Base-by-base conservation (phyloP, 2,329 filamentous ascomycete species). In the Cladosporium sp. region DNA sequence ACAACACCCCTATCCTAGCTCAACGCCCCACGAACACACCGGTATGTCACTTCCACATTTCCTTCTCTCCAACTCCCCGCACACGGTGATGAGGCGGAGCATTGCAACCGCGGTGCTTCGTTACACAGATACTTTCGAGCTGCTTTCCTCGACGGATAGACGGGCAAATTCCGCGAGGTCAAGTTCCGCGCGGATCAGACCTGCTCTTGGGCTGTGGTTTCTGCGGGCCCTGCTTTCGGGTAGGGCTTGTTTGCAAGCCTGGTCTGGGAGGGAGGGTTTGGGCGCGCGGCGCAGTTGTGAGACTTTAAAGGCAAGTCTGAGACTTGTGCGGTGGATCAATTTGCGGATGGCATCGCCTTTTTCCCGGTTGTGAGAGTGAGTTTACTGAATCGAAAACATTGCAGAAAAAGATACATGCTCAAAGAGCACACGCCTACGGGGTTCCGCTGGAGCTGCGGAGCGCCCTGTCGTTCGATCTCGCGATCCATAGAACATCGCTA, bases 1-100 rank as follows among this genome's bases (percentile, higher is more conserved):
- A 77, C 75, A 1, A 68, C 74, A 13, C 54, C 70, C 9, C 58
- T 78, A 41, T 64, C 48, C 31, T 22, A 4, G 3, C 3, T 4
- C 11, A 16, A 16, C 37, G 22, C 22, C 22, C 4, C 22, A 28
- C 4, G 22, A 28, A 28, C 7, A 28, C 7, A 28, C 22, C 22
- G 22, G 22, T 28, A 28, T 28, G 22, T 28, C 22, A 18, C 22
- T 7, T 28, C 22, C 22, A 1, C 13, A 6, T 41, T 10, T 42
- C 4, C 1, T 28, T 33, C 40, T 11, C 9, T 10, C 28, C 22
- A 9, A 1, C 16, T 14, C 14, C 28, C 28, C 10, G 11, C 40
- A 43, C 32, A 50, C 38, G 14, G 48, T 53, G 50, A 53, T 53
- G 50, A 53, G 44, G 10, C 18, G 38, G 48, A 42, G 33, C 37